Conservation (phyloP, 768 basidiomycete genomes). For the Coprinellus micaceus region DNA sequence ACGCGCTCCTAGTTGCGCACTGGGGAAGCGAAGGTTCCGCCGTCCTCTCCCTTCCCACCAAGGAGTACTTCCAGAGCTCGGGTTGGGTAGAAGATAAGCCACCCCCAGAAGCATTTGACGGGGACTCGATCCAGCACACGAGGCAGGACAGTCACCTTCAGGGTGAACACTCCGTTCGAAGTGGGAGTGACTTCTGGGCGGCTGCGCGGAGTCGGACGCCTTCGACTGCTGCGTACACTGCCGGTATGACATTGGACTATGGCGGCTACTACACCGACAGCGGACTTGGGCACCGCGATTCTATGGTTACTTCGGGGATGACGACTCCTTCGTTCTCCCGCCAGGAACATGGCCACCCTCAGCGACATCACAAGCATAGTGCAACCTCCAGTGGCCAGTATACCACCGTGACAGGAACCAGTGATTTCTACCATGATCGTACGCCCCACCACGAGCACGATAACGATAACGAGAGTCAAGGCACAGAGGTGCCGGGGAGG, state of each 20-base stretch:
- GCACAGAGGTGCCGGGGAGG: constrained; percentile 44
- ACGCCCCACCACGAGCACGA: constrained; percentile 48
- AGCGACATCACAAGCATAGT: too few relatives aligned
- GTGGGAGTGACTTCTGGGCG: constrained; percentile 78
- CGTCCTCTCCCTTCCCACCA: constrained; percentile 74
- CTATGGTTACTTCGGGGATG: constrained; percentile 6
- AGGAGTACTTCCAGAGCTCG: constrained; percentile 83
- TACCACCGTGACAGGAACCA: constrained; percentile 24
- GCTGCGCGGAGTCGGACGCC: constrained; percentile 51
- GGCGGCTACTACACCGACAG: constrained; percentile 27
- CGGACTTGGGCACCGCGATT: constrained; percentile 15
- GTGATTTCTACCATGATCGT: background rate
- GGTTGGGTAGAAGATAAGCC: constrained; percentile 65
- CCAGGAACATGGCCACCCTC: too few relatives aligned
- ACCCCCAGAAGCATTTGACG: constrained; percentile 20
- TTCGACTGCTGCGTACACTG: constrained; percentile 55
- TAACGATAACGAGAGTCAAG: constrained; percentile 57
- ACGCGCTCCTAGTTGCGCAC: constrained; percentile 77
- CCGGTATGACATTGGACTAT: constrained; percentile 18
- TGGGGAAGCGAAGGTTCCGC: constrained; percentile 82
- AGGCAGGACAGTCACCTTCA: constrained; percentile 16
- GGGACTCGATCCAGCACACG: constrained; percentile 11
- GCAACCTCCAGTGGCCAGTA: constrained; percentile 26
- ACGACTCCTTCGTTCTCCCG: constrained; percentile 16
- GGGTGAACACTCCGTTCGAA: constrained; percentile 47